Base-by-base conservation (phyloP, 1,139 yeast genomes). In the Yamadazyma atlantica region DNA sequence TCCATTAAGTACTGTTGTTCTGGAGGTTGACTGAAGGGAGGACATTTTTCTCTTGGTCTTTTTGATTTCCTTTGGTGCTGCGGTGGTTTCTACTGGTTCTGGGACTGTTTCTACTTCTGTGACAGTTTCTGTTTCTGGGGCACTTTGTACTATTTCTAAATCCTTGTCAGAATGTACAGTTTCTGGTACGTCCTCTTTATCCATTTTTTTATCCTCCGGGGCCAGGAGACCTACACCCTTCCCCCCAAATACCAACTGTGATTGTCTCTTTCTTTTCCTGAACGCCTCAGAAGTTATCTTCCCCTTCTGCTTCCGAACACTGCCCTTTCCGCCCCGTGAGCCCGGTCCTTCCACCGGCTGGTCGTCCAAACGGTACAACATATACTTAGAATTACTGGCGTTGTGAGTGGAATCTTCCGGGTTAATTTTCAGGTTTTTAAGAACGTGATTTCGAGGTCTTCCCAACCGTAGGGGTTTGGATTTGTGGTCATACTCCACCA, bases 291-390 rank as follows among this genome's bases (percentile, higher is more conserved):
- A 42, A 3, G 66, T 59, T 14, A 64, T 44, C 41, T 56, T 53
- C 0, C 73, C 73, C 28, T 59, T 51, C 11, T 64, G 60, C 4
- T 45, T 40, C 26, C 52, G 48, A 30, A 54, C 40, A 1, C 45
- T 44, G 2, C 53, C 53, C 36, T 55, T 58, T 1, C 75, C 75
- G 2, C 75, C 75, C 10, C 75, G 53, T 2, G 74, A 68, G 0
- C 75, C 75, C 0, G 74, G 73, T 0, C 75, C 75, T 39, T 59
- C 66, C 0, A 69, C 49, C 1, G 75, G 75, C 23, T 54, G 51
- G 16, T 55, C 48, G 45, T 69, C 73, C 12, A 69, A 53, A 16
- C 74, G 46, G 39, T 69, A 69, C 44, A 59, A 59, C 35, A 71
- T 60, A 25, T 66, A 48, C 21, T 63, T 54, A 9, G 73, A 54